Conservation (phyloP, 2,329 filamentous ascomycete species). For the Botryotinia narcissicola region DNA sequence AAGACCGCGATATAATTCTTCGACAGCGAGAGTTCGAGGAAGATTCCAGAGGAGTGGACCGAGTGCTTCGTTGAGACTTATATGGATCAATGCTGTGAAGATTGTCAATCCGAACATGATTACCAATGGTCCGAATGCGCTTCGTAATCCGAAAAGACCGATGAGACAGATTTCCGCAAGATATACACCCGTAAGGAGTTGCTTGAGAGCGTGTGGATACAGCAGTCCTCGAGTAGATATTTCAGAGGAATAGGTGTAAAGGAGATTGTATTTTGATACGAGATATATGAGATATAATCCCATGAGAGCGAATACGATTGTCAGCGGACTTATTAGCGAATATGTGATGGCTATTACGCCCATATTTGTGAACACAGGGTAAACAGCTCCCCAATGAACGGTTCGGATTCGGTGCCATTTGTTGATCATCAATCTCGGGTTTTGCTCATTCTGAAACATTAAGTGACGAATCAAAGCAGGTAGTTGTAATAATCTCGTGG, state of each 20-base stretch:
- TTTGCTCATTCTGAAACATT: slow-evolving; percentile 57
- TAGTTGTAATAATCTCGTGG: slow-evolving; percentile 58
- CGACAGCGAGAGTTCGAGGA: slow-evolving; percentile 34
- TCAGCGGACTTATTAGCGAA: slow-evolving; percentile 63
- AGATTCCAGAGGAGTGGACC: slow-evolving; percentile 36
- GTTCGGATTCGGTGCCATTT: slow-evolving; percentile 53
- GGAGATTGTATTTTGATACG: slow-evolving; percentile 63
- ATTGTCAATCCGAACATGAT: slow-evolving; percentile 57
- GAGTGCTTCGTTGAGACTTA: slow-evolving; percentile 39
- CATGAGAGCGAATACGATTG: slow-evolving; percentile 60
- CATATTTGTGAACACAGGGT: slow-evolving; percentile 50
- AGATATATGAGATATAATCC: slow-evolving; percentile 64
- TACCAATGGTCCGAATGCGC: slow-evolving; percentile 53
- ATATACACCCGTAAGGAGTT: slow-evolving; percentile 62
- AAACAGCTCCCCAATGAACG: slow-evolving; percentile 58
- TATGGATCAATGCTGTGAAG: slow-evolving; percentile 54
- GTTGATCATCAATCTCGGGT: slow-evolving; percentile 58
- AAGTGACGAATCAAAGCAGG: slow-evolving; percentile 56
- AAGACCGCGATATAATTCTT: slow-evolving; percentile 30
- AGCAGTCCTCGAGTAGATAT: slow-evolving; percentile 65
- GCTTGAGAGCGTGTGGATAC: slow-evolving; percentile 62
- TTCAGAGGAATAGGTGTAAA: slow-evolving; percentile 59
- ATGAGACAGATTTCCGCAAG: slow-evolving; percentile 60
- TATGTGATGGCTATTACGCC: slow-evolving; percentile 56
- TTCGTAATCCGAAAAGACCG: slow-evolving; percentile 59